Evolutionary conservation across 2,329 filamentous ascomycete species (phyloP).

Genomic region (Aspergillus sp.): DNA sequence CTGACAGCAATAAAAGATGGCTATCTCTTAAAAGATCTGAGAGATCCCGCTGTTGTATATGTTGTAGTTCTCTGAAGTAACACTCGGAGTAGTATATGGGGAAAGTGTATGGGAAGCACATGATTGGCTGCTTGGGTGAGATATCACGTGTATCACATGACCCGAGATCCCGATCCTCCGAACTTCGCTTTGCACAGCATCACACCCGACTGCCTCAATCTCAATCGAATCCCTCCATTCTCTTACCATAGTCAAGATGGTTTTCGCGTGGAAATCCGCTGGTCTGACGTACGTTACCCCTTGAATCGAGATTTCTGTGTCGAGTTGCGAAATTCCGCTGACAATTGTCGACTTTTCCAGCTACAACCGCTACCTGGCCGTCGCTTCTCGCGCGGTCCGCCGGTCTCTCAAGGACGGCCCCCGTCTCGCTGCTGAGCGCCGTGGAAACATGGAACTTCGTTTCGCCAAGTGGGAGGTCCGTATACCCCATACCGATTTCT

Average conservation of each 20-base stretch:
- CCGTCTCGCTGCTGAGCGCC: conserved; percentile 83
- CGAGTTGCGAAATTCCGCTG: conserved; percentile 25
- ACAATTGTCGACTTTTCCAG: conserved; percentile 55
- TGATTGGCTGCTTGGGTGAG: neutral
- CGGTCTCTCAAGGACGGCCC: conserved; percentile 96
- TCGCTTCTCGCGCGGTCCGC: conserved; percentile 93
- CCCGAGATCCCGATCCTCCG: conserved; percentile 38
- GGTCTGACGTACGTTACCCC: conserved; percentile 78
- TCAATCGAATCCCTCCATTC: conserved; percentile 34
- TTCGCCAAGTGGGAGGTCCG: conserved; percentile 96
- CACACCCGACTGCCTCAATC: conserved; percentile 34
- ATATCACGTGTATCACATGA: conserved; percentile 37
- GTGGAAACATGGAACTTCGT: conserved; percentile 85
- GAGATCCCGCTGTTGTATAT: neutral
- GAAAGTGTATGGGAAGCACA: neutral
- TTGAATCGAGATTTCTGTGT: conserved; percentile 28
- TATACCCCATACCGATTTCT: conserved; percentile 32
- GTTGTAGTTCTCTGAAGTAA: neutral
- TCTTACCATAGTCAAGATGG: conserved; percentile 69
- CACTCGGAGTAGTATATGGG: too few species aligned
- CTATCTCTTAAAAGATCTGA: neutral
- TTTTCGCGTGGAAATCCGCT: conserved; percentile 97
- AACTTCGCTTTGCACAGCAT: conserved; percentile 38
- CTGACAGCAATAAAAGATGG: too few species aligned
- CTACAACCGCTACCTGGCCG: conserved; percentile 99